These are phyloP conservation scores for Sarcodon sp. DNA, from an alignment of 768 basidiomycete genomes.

Conservation along the genomic window DNA sequence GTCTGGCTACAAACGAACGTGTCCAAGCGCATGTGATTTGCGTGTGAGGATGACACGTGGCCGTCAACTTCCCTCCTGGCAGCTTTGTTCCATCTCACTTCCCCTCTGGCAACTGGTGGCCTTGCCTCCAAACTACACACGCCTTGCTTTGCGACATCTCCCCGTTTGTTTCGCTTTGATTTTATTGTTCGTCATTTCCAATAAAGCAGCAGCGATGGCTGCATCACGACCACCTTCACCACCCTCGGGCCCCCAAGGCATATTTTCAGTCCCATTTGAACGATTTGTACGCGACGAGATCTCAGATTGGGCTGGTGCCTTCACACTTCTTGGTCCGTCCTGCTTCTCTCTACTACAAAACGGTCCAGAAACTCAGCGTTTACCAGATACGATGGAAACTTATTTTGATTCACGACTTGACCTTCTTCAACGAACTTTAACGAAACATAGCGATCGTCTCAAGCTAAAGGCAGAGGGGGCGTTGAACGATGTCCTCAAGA, in stretches of 20 bases:
- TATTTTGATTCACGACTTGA: constrained; percentile 89
- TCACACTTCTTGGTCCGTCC: constrained; percentile 69
- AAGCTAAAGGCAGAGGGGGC: constrained; percentile 75
- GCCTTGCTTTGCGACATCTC: too few species aligned
- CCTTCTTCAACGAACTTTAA: constrained; percentile 69
- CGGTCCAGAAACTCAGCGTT: neutral
- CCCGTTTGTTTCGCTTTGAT: too few species aligned
- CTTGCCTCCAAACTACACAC: too few species aligned
- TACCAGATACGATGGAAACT: constrained; percentile 82
- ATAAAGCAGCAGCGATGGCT: neutral
- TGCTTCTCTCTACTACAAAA: constrained; percentile 2
- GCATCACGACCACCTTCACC: constrained; percentile 27
- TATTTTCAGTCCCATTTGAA: constrained; percentile 62
- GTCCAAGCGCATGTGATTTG: too few species aligned
- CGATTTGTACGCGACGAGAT: constrained; percentile 63
- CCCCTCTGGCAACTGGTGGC: too few species aligned
- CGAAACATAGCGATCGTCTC: constrained; percentile 76
- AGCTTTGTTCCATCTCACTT: too few species aligned
- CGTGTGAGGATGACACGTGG: too few species aligned
- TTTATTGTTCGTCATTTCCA: too few species aligned
- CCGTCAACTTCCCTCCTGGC: too few species aligned
- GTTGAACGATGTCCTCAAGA: constrained; percentile 40
- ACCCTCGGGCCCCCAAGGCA: constrained; percentile 24
- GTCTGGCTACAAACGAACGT: too few species aligned
- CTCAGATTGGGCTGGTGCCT: constrained; percentile 68